Evolutionary conservation across 768 basidiomycete species (phyloP).

Genomic region (Lactifluus volemus): DNA sequence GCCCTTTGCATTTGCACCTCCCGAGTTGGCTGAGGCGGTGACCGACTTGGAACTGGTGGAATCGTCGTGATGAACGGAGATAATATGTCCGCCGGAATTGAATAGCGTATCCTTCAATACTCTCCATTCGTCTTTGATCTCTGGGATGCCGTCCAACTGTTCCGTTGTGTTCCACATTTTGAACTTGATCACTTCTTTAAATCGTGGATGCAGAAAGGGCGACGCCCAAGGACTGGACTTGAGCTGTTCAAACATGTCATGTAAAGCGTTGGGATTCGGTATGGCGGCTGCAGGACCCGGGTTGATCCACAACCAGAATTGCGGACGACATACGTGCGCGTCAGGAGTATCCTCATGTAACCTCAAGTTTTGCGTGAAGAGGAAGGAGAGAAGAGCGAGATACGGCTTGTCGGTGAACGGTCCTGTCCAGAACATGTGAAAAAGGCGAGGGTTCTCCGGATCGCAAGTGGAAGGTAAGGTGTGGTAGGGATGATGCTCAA

Average conservation of each 20-base stretch:
- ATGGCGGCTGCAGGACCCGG: conserved; percentile 91
- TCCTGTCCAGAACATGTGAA: conserved; percentile 99
- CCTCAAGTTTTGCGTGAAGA: conserved; percentile 91
- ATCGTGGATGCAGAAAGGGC: conserved; percentile 88
- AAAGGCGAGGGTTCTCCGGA: conserved; percentile 74
- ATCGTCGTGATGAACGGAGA: conserved; percentile 48
- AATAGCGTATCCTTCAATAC: conserved; percentile 66
- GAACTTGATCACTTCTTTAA: conserved; percentile 89
- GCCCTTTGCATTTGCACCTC: conserved; percentile 11
- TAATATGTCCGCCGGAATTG: conserved; percentile 77
- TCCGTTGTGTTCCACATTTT: conserved; percentile 98
- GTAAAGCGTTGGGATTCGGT: conserved; percentile 72
- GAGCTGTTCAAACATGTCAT: conserved; percentile 78
- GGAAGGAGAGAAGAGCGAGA: conserved; percentile 86
- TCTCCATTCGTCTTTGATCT: conserved; percentile 88
- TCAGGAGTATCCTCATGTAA: conserved; percentile 52
- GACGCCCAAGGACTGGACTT: conserved; percentile 88
- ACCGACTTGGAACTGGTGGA: conserved; percentile 29
- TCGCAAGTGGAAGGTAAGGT: conserved; percentile 64
- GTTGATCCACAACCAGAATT: conserved; percentile 98
- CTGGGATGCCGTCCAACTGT: conserved; percentile 85
- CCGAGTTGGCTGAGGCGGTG: conserved; percentile 15
- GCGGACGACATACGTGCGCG: conserved; percentile 64
- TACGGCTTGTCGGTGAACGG: conserved; percentile 99
- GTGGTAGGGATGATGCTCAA: conserved; percentile 48